Conservation (phyloP, 768 basidiomycete species). For the Pleurotus ostreatus region DNA sequence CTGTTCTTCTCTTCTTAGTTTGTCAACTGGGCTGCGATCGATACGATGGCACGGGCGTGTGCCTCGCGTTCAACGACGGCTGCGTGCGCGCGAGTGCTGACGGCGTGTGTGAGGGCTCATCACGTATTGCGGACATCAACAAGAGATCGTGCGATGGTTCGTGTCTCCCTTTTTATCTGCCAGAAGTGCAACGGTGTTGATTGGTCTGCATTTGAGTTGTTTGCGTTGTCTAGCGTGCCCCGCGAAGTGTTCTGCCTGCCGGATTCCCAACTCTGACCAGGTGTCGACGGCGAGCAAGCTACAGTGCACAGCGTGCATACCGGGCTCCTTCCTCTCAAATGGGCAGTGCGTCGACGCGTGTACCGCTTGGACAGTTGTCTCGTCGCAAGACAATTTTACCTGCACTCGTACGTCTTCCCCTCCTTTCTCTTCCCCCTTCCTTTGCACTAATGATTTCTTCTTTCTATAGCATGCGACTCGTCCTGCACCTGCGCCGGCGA, state of each 20-base stretch:
- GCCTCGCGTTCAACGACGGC: slow-evolving; percentile 57
- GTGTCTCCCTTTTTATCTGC: slow-evolving; percentile 19
- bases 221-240: neutral
- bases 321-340: slow-evolving; percentile 69
- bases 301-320: slow-evolving; percentile 74
- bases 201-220: neutral
- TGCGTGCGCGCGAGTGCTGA: slow-evolving; percentile 63
- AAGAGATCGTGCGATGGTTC: slow-evolving; percentile 80
- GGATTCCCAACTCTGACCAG: slow-evolving; percentile 63
- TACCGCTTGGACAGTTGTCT: slow-evolving; percentile 68
- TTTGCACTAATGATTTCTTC: neutral
- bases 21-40: slow-evolving; percentile 62
- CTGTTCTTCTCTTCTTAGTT: slow-evolving; percentile 25
- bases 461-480: slow-evolving; percentile 56
- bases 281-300: slow-evolving; percentile 61
- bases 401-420: slow-evolving; percentile 47
- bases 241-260: slow-evolving; percentile 58
- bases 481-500: slow-evolving; percentile 70
- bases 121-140: slow-evolving; percentile 69
- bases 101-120: slow-evolving; percentile 68
- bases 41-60: slow-evolving; percentile 65
- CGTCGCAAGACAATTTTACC: slow-evolving; percentile 66
- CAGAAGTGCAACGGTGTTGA: slow-evolving; percentile 3
- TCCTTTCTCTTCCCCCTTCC: neutral
- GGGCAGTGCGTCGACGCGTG: slow-evolving; percentile 69